Evolutionary conservation across 1,284 basidiomycete species (phyloP).

Genomic region (Rhizoctonia solani): DNA sequence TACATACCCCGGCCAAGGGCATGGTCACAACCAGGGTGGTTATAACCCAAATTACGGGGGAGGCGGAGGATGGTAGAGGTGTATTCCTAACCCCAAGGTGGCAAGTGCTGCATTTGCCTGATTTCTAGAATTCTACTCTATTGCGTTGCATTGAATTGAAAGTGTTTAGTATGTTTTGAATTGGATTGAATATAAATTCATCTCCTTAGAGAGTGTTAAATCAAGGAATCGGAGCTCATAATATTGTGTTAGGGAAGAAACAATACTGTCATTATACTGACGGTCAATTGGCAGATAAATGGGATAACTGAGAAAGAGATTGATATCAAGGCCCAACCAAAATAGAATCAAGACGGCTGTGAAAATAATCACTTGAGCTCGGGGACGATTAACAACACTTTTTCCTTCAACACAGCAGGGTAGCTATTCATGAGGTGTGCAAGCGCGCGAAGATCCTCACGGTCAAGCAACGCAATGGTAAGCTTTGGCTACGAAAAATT

Average conservation of each 20-base stretch:
- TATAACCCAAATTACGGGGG: constrained; percentile 26
- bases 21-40: constrained; percentile 17
- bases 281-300: constrained; percentile 2
- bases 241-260: background rate
- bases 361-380: constrained; percentile 31
- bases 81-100: too few relatives aligned
- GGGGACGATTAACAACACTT: constrained; percentile 47
- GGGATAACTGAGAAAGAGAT: background rate
- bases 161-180: too few relatives aligned
- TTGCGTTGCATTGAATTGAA: background rate
- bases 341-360: background rate
- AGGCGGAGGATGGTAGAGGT: too few relatives aligned
- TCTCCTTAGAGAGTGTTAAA: too few relatives aligned
- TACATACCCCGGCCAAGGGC: constrained; percentile 29
- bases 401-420: constrained; percentile 77
- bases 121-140: background rate
- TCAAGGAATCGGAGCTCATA: too few relatives aligned
- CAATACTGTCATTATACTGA: constrained; percentile 23
- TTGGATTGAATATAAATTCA: background rate
- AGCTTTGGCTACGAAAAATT: constrained; percentile 64
- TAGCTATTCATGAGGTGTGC: constrained; percentile 88
- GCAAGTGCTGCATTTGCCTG: background rate
- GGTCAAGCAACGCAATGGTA: constrained; percentile 79
- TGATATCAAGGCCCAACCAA: background rate
- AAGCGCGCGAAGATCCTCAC: constrained; percentile 79